Evolutionary conservation across 2,329 filamentous ascomycete species (phyloP).

Genomic region (Parastagonospora nodorum): DNA sequence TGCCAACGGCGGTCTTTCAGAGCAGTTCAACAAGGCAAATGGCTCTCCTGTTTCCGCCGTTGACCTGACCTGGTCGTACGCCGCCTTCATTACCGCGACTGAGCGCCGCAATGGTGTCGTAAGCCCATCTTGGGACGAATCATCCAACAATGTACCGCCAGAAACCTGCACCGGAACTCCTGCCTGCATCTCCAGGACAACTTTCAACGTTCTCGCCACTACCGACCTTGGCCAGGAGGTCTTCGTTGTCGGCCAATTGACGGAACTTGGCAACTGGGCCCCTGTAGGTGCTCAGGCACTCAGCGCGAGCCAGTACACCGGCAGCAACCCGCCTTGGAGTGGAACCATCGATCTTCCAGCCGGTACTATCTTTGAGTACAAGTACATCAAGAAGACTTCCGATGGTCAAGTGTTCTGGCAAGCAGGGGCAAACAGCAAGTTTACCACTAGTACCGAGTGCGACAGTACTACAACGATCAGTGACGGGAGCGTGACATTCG

Average conservation of each 20-base stretch:
- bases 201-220: slow-evolving; percentile 54
- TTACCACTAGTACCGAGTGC: slow-evolving; percentile 34
- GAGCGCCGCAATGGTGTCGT: slow-evolving; percentile 20
- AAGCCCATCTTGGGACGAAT: slow-evolving; percentile 19
- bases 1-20: slow-evolving; percentile 66
- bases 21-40: slow-evolving; percentile 65
- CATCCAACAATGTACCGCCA: slow-evolving; percentile 54
- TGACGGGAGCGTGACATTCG: slow-evolving; percentile 6
- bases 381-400: slow-evolving; percentile 53
- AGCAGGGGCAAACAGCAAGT: slow-evolving; percentile 48
- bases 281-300: slow-evolving; percentile 47
- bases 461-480: slow-evolving; percentile 19
- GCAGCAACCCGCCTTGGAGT: slow-evolving; percentile 53
- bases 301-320: slow-evolving; percentile 50
- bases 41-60: slow-evolving; percentile 63
- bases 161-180: slow-evolving; percentile 22
- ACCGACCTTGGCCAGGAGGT: slow-evolving; percentile 57
- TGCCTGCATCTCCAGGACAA: slow-evolving; percentile 38
- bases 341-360: slow-evolving; percentile 47
- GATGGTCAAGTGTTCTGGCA: slow-evolving; percentile 54
- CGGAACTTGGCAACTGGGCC: slow-evolving; percentile 52
- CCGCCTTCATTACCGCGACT: slow-evolving; percentile 64
- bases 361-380: slow-evolving; percentile 50
- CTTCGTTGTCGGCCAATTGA: slow-evolving; percentile 50
- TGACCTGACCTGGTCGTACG: slow-evolving; percentile 76